Base-by-base conservation (phyloP, 352 stramenopile species). In the Phytophthora foliorum region DNA sequence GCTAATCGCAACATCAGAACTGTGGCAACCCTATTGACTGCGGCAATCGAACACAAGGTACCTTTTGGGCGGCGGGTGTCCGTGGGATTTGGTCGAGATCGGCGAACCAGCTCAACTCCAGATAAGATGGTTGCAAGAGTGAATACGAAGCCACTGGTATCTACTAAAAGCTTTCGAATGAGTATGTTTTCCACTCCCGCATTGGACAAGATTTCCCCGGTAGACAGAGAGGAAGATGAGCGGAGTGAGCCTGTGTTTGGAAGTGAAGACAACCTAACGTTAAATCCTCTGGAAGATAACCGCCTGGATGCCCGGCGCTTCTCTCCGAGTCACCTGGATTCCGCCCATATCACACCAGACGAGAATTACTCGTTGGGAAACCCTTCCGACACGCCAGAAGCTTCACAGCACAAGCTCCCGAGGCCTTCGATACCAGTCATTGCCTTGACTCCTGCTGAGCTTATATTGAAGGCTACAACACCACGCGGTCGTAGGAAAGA, bases 381-480 rank as follows among this genome's bases (percentile, higher is more conserved):
- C 6, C 38, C 64, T 4, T 21, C 38, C 7, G 65, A 73, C 9
- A 24, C n/a, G 17, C 5, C 45, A 49, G 49, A 46, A 44, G 13
- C 51, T n/a, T n/a, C 57, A 29, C 29, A 56, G 0, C 22, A 59
- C 27, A 66, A 63, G 39, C 57, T 9, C 11, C 42, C 58, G 6
- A 73, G 63, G n/a, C 48, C 69, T 39, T 32, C 60, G 24, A 70
- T 73, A 16, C 67, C 77, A 16, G 79, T 86, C 7, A 69, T 89
- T 24, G 75, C 79, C 1, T 45, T 92, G 4, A 81, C 77, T 29
- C 75, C 84, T 6, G 74, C 81, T 17, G 73, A 90, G 55, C 46
- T 90, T 5, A 53, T 88, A n/a, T 80, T 78, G 56, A 91, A 84
- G 53, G 72, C 75, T 13, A 86, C 66, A 6, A 76, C 65, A 29